These are phyloP conservation scores for Scedosporium aurantiacum DNA, from an alignment of 2,329 filamentous ascomycete species.

Conservation along the genomic window DNA sequence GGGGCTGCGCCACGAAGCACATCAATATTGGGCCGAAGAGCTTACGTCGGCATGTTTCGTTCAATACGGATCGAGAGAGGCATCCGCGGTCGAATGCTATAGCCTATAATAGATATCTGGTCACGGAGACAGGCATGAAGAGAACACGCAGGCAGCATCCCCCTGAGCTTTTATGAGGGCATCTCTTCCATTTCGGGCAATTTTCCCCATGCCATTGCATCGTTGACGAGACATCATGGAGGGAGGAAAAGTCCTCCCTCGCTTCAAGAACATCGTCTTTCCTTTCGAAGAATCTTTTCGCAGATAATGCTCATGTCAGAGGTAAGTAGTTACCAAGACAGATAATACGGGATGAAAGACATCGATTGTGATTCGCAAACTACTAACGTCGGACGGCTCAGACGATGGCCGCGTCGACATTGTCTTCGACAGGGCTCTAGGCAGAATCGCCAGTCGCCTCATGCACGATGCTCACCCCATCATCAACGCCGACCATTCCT, in stretches of 20 bases:
- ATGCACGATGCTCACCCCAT: background rate
- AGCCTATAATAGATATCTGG: too few relatives aligned
- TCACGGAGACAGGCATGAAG: too few relatives aligned
- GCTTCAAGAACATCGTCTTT: background rate
- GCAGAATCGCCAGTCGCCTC: background rate
- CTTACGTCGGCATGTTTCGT: too few relatives aligned
- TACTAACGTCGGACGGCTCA: background rate
- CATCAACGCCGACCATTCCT: constrained; percentile 2
- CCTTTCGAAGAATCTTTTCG: background rate
- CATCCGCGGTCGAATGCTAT: too few relatives aligned
- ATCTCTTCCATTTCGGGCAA: background rate
- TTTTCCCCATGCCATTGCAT: background rate
- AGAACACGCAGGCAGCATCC: too few relatives aligned
- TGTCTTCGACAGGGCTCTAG: background rate
- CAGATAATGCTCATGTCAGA: background rate
- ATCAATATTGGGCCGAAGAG: too few relatives aligned
- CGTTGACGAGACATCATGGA: background rate
- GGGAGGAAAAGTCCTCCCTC: background rate
- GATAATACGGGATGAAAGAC: background rate
- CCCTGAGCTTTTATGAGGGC: too few relatives aligned
- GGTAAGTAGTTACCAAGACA: background rate
- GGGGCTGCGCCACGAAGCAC: too few relatives aligned
- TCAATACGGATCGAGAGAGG: too few relatives aligned
- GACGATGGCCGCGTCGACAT: background rate
- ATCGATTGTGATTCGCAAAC: background rate